phyloP scores from a whole-genome alignment of 1,284 basidiomycete genomes.

The Retiboletus fuscus region DNA sequence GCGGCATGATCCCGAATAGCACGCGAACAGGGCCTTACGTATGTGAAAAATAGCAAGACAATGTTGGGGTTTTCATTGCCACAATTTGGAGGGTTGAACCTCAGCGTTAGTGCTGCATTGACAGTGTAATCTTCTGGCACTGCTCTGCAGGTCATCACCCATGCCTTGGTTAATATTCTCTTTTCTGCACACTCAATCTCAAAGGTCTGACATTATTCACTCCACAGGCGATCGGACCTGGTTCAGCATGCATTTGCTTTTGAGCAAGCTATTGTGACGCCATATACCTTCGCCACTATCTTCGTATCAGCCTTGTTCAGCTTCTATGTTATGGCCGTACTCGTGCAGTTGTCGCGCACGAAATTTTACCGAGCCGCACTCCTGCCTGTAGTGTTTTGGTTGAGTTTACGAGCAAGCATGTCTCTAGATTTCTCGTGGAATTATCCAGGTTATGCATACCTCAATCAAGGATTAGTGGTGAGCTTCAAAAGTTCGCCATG shows the following conservation, averaged over 20 bases:
- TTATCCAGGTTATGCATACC: conserved; percentile 24
- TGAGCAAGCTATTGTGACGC: conserved; percentile 37
- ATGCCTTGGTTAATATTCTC: too few relatives aligned
- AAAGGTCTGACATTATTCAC: conserved; percentile 22
- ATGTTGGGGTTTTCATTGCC: too few relatives aligned
- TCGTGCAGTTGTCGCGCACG: conserved; percentile 44
- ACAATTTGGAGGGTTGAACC: too few relatives aligned
- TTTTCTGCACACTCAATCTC: too few relatives aligned
- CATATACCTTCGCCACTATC: conserved; percentile 35
- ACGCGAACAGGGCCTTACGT: too few relatives aligned
- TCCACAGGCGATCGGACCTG: conserved; percentile 22
- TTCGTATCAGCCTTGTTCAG: conserved; percentile 34
- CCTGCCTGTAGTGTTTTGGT: conserved; percentile 42
- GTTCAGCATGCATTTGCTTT: conserved; percentile 31
- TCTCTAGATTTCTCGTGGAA: conserved; percentile 42
- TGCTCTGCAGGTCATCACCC: too few relatives aligned
- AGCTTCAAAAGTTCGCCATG: conserved; percentile 2
- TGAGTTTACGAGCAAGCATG: conserved; percentile 28
- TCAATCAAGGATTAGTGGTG: conserved; percentile 46
- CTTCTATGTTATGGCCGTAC: conserved; percentile 46
- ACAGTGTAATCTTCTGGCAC: too few relatives aligned
- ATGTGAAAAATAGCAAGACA: too few relatives aligned
- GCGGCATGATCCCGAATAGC: too few relatives aligned
- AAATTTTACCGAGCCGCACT: conserved; percentile 36
- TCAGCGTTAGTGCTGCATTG: too few relatives aligned